Percentiles rank a stretch among this genome's conserved stretches.
Conservation (phyloP, 805 yeast genomes). For the Myxozyma lipomycoides region DNA sequence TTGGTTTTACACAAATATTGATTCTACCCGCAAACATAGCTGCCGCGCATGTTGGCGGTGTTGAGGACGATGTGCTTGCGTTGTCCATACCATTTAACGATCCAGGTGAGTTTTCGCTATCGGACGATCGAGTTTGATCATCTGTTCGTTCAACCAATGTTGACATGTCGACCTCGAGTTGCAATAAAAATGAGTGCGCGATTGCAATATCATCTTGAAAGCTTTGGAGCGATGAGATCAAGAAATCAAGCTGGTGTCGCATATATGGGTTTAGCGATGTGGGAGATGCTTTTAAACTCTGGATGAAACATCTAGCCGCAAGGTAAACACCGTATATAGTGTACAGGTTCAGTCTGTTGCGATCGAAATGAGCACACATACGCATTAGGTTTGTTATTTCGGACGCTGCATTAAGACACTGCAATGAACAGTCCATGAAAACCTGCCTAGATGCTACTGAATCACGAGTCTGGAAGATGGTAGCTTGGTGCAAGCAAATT, state of each 20-base stretch:
- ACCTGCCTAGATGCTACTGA: background rate
- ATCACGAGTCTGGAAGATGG: conserved; percentile 6
- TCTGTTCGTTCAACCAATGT: background rate
- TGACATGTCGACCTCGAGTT: conserved; percentile 23
- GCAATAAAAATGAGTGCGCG: conserved; percentile 20
- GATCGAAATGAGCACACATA: conserved; percentile 9
- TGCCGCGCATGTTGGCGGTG: too few relatives aligned
- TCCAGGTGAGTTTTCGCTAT: background rate
- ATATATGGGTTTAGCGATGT: background rate
- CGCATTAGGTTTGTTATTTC: conserved; percentile 19
- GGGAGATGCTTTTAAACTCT: conserved; percentile 5
- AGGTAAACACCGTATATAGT: conserved; percentile 14
- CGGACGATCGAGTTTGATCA: background rate
- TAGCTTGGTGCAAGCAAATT: conserved; percentile 24
- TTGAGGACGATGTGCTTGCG: too few relatives aligned
- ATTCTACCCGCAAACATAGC: too few relatives aligned
- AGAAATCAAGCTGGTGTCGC: conserved; percentile 12
- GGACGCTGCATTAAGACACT: conserved; percentile 15
- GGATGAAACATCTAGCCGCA: conserved; percentile 26
- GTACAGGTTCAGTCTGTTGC: conserved; percentile 3
- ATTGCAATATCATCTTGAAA: conserved; percentile 13
- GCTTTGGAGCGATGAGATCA: conserved; percentile 18
- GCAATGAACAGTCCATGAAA: conserved; percentile 5
- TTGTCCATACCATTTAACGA: background rate
- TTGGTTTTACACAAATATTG: too few relatives aligned